Base-by-base conservation (phyloP, 2,329 filamentous ascomycete genomes). In the Colletotrichum gigasporum region DNA sequence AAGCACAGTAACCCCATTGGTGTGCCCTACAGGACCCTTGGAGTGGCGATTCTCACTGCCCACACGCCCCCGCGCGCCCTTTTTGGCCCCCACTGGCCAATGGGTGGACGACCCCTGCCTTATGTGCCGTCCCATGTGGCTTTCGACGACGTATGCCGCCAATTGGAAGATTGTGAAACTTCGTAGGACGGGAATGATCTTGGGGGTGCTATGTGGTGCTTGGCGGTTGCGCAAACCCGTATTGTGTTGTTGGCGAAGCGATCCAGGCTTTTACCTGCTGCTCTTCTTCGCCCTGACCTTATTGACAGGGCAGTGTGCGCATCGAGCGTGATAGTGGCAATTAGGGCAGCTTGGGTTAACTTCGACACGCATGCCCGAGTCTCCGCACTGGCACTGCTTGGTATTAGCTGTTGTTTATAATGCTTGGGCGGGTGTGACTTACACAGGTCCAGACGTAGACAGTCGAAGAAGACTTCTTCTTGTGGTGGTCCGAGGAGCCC, bases 401-500 rank as follows among this genome's bases (percentile, higher is more conserved):
- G 20, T 18, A 30, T 65, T 8, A 65, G 42, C 22, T 14, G 4
- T 9, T 22, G n/a, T 12, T 44, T 11, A n/a, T 3, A 9, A 4
- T 24, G n/a, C n/a, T 11, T 3, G 10, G 1, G 7, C 8, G 6
- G 34, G 3, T 20, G 20, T 14, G 4, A 51, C 63, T 52, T 48
- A 63, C 63, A 11, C 63, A 65, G 6, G 63, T 65, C 63, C 63
- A 65, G 5, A 63, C 22, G 5, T n/a, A 39, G 2, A 28, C n/a
- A n/a, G 4, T 52, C 5, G 34, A 18, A 11, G 35, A 39, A 12
- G 22, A 10, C 20, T 52, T 54, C 16, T 12, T 14, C 6, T 47
- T 26, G 14, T 10, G 20, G 10, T 26, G 12, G 14, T 7, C 26
- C 26, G 11, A 10, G 12, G 10, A 11, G 20, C 30, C 16, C 41